Evolutionary conservation across 192 early-diverging fungal species (phyloP), one percentile per base, ranked within the genome.

Genomic region (Coemansia sp.): DNA sequence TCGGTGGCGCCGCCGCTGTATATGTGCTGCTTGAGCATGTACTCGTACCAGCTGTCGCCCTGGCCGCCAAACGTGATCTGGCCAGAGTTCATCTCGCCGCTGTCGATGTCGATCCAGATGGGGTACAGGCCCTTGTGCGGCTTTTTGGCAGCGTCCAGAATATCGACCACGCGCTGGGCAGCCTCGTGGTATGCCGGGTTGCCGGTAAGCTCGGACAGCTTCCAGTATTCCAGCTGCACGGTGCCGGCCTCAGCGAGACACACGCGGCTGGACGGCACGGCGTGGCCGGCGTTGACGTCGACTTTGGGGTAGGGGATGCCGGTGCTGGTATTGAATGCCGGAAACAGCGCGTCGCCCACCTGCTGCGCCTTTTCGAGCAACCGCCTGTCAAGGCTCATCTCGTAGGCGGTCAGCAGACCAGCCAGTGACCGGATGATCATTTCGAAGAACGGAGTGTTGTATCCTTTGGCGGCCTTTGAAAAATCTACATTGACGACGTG

Each of bases 361-460:
- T 92, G 82, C 14, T 83, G 71, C 0, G 90, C 88, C 74, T 92
- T 91, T 14, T 81, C 62, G 46, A 95, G 67, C 65, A 91, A 81
- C 23, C 86, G 59, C 14, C 56, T 55, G 46, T 95, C 92, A 36
- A 79, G 71, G 27, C 90, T 89, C 56, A 95, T 72, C 60, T 95
- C 92, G 59, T 94, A 93, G 6, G 94, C 90, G 18, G 86, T 83
- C 32, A 95, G 73, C 56, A 95, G 68, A 10, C 94, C 94, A 27
- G 89, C 94, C 3, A 93, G 73, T 55, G 87, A 82, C 1, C 94
- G 85, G 30, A 95, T 95, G 54, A 88, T 72, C 25, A 89, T 91
- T 69, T 95, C 94, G 74, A 95, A 95, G 59, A 93, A 84, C 30
- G 84, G 86, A 32, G 90, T 83, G 2, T 64, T 74, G 20, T 64